A percentile compares a stretch with the other conserved stretches of the same genome.
Conservation (phyloP, 805 yeast genomes). For the Yamadazyma sp. region DNA sequence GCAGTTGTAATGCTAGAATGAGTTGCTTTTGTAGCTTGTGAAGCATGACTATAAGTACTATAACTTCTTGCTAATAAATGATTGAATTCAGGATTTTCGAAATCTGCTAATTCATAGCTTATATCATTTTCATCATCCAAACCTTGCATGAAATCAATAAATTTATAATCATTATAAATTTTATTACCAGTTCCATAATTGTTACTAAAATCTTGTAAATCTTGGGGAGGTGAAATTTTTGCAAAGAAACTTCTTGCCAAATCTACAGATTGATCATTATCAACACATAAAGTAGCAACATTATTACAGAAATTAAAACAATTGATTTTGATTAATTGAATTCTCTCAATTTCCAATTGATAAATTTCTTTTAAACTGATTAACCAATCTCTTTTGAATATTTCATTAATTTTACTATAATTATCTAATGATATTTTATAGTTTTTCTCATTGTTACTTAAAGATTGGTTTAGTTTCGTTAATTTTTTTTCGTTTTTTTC, state of each 20-base stretch:
- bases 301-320: slow-evolving; percentile 78
- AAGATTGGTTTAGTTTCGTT: slow-evolving; percentile 44
- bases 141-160: slow-evolving; percentile 54
- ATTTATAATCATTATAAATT: slow-evolving; percentile 57
- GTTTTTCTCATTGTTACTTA: slow-evolving; percentile 44
- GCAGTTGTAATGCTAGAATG: not conserved
- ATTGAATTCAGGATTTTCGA: slow-evolving; percentile 31
- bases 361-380: slow-evolving; percentile 60
- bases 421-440: slow-evolving; percentile 55
- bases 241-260: slow-evolving; percentile 65
- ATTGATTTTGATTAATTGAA: slow-evolving; percentile 64
- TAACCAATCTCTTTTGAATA: slow-evolving; percentile 74
- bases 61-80: slow-evolving; percentile 25
- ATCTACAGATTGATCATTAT: slow-evolving; percentile 76
- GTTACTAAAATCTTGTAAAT: slow-evolving; percentile 52
- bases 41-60: slow-evolving; percentile 24
- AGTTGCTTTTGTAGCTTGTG: not conserved
- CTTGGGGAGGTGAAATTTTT: slow-evolving; percentile 59
- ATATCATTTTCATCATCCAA: slow-evolving; percentile 24
- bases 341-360: slow-evolving; percentile 66
- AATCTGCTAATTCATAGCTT: slow-evolving; percentile 22
- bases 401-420: slow-evolving; percentile 54
- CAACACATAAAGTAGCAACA: slow-evolving; percentile 71
- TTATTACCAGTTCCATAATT: slow-evolving; percentile 63
- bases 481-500: slow-evolving; percentile 58